phyloP scores from a whole-genome alignment of 164 flowering plant species.

The Sextonia rubra region DNA sequence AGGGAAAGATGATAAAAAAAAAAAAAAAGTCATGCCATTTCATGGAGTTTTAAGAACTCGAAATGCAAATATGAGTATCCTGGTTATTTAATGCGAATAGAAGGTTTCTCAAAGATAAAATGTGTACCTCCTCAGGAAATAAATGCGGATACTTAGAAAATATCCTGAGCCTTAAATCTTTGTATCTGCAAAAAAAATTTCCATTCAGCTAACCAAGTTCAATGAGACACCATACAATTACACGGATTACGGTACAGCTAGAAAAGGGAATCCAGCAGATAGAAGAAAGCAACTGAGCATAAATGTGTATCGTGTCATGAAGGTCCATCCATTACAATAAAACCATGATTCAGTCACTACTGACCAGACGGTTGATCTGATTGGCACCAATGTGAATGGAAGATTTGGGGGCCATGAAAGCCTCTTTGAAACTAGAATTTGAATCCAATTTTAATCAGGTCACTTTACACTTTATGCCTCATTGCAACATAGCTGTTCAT shows the following conservation, averaged over 20 bases:
- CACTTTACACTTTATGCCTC: not conserved
- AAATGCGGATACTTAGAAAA: conserved; percentile 79
- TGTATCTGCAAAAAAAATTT: conserved; percentile 50
- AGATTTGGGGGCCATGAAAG: not conserved
- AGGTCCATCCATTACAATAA: too few relatives aligned
- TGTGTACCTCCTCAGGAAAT: conserved; percentile 83
- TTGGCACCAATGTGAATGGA: not conserved
- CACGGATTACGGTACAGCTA: not conserved
- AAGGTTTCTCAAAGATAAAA: not conserved
- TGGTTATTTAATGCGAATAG: not conserved
- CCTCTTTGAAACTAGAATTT: not conserved
- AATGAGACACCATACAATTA: not conserved
- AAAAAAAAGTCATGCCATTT: not conserved
- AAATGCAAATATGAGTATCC: not conserved
- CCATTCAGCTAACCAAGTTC: not conserved
- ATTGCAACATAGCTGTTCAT: not conserved
- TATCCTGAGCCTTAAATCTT: conserved; percentile 76
- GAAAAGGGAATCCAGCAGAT: not conserved
- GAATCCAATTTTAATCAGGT: not conserved
- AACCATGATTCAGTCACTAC: not conserved
- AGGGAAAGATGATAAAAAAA: not conserved
- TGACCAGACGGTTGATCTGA: not conserved
- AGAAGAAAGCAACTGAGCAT: not conserved
- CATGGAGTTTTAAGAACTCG: not conserved
- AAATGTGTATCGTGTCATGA: not conserved